A percentile compares a stretch with the other conserved stretches of the same genome.
phyloP scores from a whole-genome alignment of 2,329 filamentous ascomycete species.

The Acephala macrosclerotiorum region DNA sequence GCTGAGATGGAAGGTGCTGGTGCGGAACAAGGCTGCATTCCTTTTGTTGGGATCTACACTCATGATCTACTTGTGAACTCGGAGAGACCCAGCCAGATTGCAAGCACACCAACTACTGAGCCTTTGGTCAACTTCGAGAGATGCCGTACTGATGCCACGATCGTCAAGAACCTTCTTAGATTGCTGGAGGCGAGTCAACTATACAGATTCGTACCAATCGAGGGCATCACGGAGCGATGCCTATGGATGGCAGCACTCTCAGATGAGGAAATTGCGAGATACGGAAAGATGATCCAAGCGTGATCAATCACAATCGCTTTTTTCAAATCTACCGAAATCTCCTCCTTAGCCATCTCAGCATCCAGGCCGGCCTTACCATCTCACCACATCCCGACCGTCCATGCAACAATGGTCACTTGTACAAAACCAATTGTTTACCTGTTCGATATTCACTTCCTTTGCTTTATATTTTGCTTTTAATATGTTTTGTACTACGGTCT shows the following conservation, averaged over 20 bases:
- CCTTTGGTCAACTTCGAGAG: slow-evolving; percentile 85
- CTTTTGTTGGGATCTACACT: slow-evolving; percentile 84
- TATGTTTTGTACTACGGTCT: slow-evolving; percentile 24
- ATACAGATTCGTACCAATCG: slow-evolving; percentile 77
- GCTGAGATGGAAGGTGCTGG: slow-evolving; percentile 77
- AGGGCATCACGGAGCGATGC: slow-evolving; percentile 80
- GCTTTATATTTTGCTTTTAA: slow-evolving; percentile 23
- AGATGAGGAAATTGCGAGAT: slow-evolving; percentile 74
- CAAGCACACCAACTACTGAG: slow-evolving; percentile 68
- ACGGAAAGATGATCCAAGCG: slow-evolving; percentile 42
- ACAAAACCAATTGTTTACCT: slow-evolving; percentile 23
- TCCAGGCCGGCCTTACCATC: not conserved
- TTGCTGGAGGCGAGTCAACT: slow-evolving; percentile 80
- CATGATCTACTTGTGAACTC: slow-evolving; percentile 85
- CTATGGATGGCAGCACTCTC: slow-evolving; percentile 83
- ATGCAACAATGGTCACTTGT: slow-evolving; percentile 11
- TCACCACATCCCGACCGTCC: slow-evolving; percentile 15
- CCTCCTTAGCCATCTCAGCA: slow-evolving; percentile 4
- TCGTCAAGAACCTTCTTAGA: slow-evolving; percentile 80
- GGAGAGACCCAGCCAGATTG: slow-evolving; percentile 78
- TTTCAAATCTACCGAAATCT: not conserved
- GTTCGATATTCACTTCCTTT: slow-evolving; percentile 24
- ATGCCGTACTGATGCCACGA: slow-evolving; percentile 76
- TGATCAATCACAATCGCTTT: slow-evolving; percentile 26
- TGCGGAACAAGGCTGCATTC: slow-evolving; percentile 78